Base-by-base conservation (phyloP, 106 monocot species). In the Dioscorea alata region DNA sequence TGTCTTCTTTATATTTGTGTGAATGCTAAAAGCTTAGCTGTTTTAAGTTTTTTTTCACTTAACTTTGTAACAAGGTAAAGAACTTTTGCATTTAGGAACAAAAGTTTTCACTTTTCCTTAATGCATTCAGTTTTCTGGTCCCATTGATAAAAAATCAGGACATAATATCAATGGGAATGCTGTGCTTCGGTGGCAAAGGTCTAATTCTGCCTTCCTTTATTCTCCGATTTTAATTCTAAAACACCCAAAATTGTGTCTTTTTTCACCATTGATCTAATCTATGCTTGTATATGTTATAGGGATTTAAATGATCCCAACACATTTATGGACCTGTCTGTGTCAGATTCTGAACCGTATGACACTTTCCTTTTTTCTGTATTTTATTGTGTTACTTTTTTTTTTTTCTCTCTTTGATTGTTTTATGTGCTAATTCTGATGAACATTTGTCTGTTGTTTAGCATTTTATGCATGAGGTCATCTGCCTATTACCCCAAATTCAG, bases 141-240 rank as follows among this genome's bases (percentile, higher is more conserved):
- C 81, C 1, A 78, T 80, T 67, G 74, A 89, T 71, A 28, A 42
- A 61, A 80, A 76, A 72, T 61, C 70, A 49, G 77, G 72, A 52
- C 78, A 35, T 13, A 69, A 64, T 74, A 80, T 89, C 14, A 80
- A 80, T 57, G 92, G 86, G 53, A 80, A 83, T 83, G 96, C 92
- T 71, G 77, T 97, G 14, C 92, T 97, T 64, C 92, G 86, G 67
- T 97, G 96, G 96, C 96, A 97, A 66, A 97, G 83, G 96, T 97
- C 14, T 66, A 34, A 0, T 34, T 60, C 25, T 61, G 58, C 24
- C 16, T 4, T 2, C 48, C 6, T 18, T 23, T 23, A 59, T 59
- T 21, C 4, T 25, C 21, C 10, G 4, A 6, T 42, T 6, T 60
- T 60, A 21, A 60, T 42, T 2, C 42, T 42, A 42, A 42, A 42